Conservation (phyloP, 768 basidiomycete genomes). For the Bullera alba region DNA sequence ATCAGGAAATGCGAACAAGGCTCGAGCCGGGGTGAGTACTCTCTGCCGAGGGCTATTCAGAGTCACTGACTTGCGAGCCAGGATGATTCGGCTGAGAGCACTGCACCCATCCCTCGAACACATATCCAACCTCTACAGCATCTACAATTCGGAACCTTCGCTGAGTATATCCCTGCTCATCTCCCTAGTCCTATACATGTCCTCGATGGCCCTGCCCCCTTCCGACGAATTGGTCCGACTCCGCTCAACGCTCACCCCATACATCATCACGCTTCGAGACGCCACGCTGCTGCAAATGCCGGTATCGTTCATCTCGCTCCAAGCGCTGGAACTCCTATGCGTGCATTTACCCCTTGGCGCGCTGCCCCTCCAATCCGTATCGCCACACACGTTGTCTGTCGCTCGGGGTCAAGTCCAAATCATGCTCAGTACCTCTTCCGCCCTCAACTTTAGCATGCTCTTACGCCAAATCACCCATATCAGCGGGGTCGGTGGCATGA, state of each 20-base stretch:
- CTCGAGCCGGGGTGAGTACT: constrained; percentile 29
- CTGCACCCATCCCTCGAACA: constrained; percentile 31
- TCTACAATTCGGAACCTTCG: background rate
- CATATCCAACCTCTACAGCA: constrained; percentile 7
- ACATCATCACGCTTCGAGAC: constrained; percentile 15
- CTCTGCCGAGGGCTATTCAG: background rate
- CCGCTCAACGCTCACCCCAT: constrained; percentile 9
- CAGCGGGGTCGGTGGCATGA: constrained; percentile 1
- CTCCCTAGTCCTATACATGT: constrained; percentile 22
- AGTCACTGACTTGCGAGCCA: constrained; percentile 6
- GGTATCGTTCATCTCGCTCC: constrained; percentile 9
- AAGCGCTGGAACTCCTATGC: constrained; percentile 25
- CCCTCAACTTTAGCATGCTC: constrained; percentile 7
- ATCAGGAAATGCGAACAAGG: constrained; percentile 8
- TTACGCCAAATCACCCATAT: constrained; percentile 4
- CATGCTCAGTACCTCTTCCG: background rate
- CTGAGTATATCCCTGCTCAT: constrained; percentile 7
- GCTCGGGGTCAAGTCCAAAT: constrained; percentile 20
- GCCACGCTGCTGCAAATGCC: constrained; percentile 14
- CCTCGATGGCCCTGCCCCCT: constrained; percentile 17
- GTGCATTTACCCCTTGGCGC: constrained; percentile 29
- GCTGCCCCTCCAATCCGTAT: constrained; percentile 12
- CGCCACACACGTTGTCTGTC: constrained; percentile 16
- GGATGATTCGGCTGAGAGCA: constrained; percentile 19
- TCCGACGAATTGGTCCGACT: constrained; percentile 2